A percentile compares a stretch with the other conserved stretches of the same genome.
These are phyloP conservation scores for Camptophora hylomeconis DNA, from an alignment of 2,329 filamentous ascomycete species.

Conservation along the genomic window DNA sequence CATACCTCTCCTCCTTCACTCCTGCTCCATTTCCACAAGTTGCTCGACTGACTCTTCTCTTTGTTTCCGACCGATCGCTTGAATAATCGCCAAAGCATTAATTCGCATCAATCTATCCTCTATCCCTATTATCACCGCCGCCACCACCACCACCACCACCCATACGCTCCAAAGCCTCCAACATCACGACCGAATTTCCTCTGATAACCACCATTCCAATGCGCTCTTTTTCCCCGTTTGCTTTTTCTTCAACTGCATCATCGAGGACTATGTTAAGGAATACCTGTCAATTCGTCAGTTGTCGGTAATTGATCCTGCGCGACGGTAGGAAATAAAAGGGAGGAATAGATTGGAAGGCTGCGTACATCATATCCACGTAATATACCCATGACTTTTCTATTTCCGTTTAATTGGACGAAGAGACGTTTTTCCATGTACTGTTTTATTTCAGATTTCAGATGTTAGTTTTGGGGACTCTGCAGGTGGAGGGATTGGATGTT, in stretches of 20 bases:
- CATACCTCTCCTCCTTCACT: too few relatives aligned
- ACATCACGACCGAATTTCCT: conserved; percentile 96
- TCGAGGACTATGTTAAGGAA: conserved; percentile 98
- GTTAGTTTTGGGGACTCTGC: too few relatives aligned
- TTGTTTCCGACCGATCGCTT: too few relatives aligned
- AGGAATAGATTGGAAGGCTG: too few relatives aligned
- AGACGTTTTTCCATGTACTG: conserved; percentile 99
- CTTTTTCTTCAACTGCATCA: conserved; percentile 90
- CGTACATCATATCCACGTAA: conserved; percentile 91
- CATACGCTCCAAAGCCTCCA: conserved; percentile 43
- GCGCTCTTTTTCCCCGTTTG: conserved; percentile 75
- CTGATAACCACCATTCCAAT: conserved; percentile 95
- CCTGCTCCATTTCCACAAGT: too few relatives aligned
- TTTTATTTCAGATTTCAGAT: conserved; percentile 5
- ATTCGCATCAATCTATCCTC: too few relatives aligned
- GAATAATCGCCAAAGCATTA: too few relatives aligned
- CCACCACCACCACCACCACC: conserved; percentile 16
- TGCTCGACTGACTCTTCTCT: too few relatives aligned
- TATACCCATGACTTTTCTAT: conserved; percentile 89
- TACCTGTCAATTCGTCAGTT: conserved; percentile 45
- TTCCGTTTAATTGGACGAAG: conserved; percentile 95
- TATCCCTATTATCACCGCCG: too few relatives aligned
- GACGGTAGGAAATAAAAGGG: background rate
- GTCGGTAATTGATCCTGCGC: conserved; percentile 1
- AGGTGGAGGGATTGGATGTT: background rate